Base-by-base conservation (phyloP, 192 early-diverging fungal species). In the Allomyces arbusculus region DNA sequence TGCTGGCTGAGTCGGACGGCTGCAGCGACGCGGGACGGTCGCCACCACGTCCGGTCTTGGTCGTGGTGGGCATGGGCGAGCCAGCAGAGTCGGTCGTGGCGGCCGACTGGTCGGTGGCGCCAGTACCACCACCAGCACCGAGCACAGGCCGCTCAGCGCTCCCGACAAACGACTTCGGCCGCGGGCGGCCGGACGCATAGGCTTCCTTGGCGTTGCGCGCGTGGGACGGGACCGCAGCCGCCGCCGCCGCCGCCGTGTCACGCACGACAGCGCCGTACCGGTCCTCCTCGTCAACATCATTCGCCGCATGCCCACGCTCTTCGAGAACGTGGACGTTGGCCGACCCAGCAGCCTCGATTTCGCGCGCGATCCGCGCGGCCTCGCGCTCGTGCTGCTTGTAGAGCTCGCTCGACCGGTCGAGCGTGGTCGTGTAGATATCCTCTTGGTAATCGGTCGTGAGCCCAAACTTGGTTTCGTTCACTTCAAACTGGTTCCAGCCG, bases 401-500 rank as follows among this genome's bases (percentile, higher is more conserved):
- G 65, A 89, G 86, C 6, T 91, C 83, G 43, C 82, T 84, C 5
- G 83, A 80, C 65, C 87, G 78, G 70, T 99, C 92, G 64, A 99
- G 76, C 25, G 79, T 84, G 9, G 96, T 99, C 1, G 96, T 99
- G 73, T 99, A 99, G 4, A 99, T 73, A 63, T 95, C 92, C 66
- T 95, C 93, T 69, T 95, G 79, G 77, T 91, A 99, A 73, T 99
- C 92, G 5, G 94, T 93, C 8, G 79, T 90, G 62, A 99, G 82
- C 1, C 96, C 96, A 84, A 99, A 99, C 61, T 91, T 79, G 67
- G 78, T 72, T 73, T 95, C 91, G 69, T 99, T 99, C 4, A 81
- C 87, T 6, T 84, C 88, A 82, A 99, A 99, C 73, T 99, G 96
- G 74, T 99, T 93, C 96, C 96, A 99, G 22, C 74, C 70, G 4